A percentile compares a stretch with the other conserved stretches of the same genome.
Conservation (phyloP, 2,329 filamentous ascomycete genomes). For the Colletotrichum shisoi region DNA sequence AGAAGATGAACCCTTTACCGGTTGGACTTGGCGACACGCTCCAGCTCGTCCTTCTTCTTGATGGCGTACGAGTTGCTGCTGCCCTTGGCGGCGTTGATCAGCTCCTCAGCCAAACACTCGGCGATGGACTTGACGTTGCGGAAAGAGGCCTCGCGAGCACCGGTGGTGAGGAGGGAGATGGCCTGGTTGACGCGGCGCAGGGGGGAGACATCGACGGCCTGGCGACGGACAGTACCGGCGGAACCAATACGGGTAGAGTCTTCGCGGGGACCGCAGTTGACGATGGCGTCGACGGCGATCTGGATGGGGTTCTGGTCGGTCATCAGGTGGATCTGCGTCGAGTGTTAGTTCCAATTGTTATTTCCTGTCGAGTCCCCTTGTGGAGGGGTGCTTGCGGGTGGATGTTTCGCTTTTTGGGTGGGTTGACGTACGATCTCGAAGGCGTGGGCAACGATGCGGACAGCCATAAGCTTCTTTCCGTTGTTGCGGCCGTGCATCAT, state of each 20-base stretch:
- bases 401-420: slow-evolving; percentile 13
- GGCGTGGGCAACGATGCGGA: slow-evolving; percentile 97
- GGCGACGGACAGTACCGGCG: slow-evolving; percentile 98
- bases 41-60: slow-evolving; percentile 99
- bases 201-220: slow-evolving; percentile 99
- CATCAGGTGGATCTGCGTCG: slow-evolving; percentile 94
- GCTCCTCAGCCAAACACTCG: slow-evolving; percentile 99
- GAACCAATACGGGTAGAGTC: slow-evolving; percentile 99
- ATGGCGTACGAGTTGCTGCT: slow-evolving; percentile 99
- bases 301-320: slow-evolving; percentile 99
- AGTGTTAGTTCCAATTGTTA: slow-evolving; percentile 44
- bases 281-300: slow-evolving; percentile 98
- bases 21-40: slow-evolving; percentile 99
- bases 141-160: slow-evolving; percentile 98
- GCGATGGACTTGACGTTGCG: slow-evolving; percentile 99
- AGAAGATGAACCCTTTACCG: slow-evolving; percentile 75
- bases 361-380: slow-evolving; percentile 1
- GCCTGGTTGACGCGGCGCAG: slow-evolving; percentile 99
- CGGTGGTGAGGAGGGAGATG: slow-evolving; percentile 97
- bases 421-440: slow-evolving; percentile 93
- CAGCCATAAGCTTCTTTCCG: slow-evolving; percentile 99
- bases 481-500: slow-evolving; percentile 99
- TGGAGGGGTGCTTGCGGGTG: slow-evolving; percentile 37
- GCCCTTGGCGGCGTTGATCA: slow-evolving; percentile 99
- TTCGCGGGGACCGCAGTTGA: slow-evolving; percentile 99